Evolutionary conservation across 805 yeast species (phyloP).

Genomic region (Ascoidea tarda): DNA sequence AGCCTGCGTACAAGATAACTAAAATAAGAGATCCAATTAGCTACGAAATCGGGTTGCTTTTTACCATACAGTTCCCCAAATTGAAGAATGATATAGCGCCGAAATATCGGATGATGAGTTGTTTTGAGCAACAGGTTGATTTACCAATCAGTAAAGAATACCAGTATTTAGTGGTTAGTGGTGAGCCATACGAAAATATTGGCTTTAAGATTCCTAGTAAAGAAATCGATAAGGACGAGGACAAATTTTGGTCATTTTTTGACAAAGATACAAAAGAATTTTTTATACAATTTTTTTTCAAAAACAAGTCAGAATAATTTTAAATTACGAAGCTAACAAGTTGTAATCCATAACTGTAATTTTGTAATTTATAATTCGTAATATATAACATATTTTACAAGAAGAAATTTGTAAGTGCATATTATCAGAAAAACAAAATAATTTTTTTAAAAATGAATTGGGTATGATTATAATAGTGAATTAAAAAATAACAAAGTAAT

Average conservation of each 20-base stretch:
- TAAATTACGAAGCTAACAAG: too few species aligned
- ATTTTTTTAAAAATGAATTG: too few species aligned
- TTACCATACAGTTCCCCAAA: constrained; percentile 44
- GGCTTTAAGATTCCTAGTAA: constrained; percentile 59
- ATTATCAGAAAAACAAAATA: too few species aligned
- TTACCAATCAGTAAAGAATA: constrained; percentile 31
- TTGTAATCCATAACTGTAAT: too few species aligned
- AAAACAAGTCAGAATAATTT: constrained; percentile 3
- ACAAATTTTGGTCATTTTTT: constrained; percentile 53
- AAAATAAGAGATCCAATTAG: constrained; percentile 54
- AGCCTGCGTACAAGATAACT: constrained; percentile 55
- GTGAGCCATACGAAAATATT: constrained; percentile 80
- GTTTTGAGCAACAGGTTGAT: constrained; percentile 49
- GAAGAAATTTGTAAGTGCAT: too few species aligned
- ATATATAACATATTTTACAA: too few species aligned
- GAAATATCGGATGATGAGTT: constrained; percentile 60
- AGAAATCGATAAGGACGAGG: constrained; percentile 26
- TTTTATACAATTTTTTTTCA: constrained; percentile 56
- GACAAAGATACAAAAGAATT: constrained; percentile 56
- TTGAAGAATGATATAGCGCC: constrained; percentile 35
- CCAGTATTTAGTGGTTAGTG: constrained; percentile 71
- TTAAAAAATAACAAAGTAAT: too few species aligned
- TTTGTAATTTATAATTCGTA: too few species aligned
- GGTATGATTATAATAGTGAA: too few species aligned
- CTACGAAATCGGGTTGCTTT: constrained; percentile 46